Evolutionary conservation across 2,329 filamentous ascomycete species (phyloP), one percentile per base, ranked within the genome.

Genomic region (Bipolaris bicolor): DNA sequence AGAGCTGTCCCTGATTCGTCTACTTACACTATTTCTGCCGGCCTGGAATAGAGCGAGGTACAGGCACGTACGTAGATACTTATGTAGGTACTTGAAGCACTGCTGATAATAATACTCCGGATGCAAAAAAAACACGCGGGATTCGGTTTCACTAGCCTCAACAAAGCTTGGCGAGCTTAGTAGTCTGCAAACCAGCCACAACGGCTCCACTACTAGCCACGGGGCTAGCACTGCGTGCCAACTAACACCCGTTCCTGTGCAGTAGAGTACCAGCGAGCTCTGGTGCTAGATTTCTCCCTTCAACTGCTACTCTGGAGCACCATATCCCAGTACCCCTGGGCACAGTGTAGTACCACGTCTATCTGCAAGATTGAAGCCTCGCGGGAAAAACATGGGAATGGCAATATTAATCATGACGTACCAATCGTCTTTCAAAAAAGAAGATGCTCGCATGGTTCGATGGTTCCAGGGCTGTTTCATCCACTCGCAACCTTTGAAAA

Each of bases 161-260:
- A 13, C n/a, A 36, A 44, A 36, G 49, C 39, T 51, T 44, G 49
- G 49, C 29, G 13, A 52, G 49, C 54, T 52, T 43, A 22, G 43
- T 26, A 43, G 26, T 29, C 26, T 16, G 48, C 49, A 34, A 40
- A 40, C 29, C 53, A 51, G 40, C 18, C 39, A 26, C n/a, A 41
- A 10, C 26, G 26, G 26, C 11, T 24, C 16, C 24, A 15, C 7
- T 45, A 55, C 56, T 41, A 52, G 39, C 51, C 43, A 48, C 45
- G 43, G 24, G 16, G 24, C 47, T 50, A 49, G 33, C 34, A 29
- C 15, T 6, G 22, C 46, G 7, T 22, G 7, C 46, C 46, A 18
- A 29, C 15, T 7, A 22, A 39, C 11, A 49, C 26, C 34, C 15
- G 34, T 39, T 24, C n/a, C 46, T 29, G 16, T 18, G 20, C 29